phyloP scores from a whole-genome alignment of 2,329 filamentous ascomycete species.

The Neopestalotiopsis rosae region DNA sequence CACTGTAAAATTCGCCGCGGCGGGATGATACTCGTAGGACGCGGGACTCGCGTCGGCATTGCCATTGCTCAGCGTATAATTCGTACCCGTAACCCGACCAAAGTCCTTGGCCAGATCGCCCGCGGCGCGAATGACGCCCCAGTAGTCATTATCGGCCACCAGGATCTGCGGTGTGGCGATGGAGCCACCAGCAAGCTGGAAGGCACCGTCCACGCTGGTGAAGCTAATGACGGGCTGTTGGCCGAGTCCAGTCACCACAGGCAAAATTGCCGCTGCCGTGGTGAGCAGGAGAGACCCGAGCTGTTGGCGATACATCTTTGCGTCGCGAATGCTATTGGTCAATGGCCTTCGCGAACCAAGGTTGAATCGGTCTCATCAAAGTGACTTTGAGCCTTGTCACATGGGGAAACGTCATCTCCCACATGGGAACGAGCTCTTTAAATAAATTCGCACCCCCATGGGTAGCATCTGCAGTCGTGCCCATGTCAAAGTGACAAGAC shows the following conservation, averaged over 20 bases:
- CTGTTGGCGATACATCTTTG: conserved; percentile 4
- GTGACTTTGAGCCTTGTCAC: background rate
- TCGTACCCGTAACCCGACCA: conserved; percentile 71
- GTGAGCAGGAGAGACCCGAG: conserved; percentile 7
- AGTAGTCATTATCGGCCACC: conserved; percentile 65
- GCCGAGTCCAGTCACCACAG: conserved; percentile 29
- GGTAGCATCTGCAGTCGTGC: background rate
- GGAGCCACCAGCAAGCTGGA: conserved; percentile 33
- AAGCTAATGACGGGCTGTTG: conserved; percentile 37
- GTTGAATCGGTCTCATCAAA: background rate
- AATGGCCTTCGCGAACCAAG: background rate
- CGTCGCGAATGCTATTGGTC: conserved; percentile 5
- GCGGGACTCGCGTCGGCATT: conserved; percentile 41
- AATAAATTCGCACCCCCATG: conserved; percentile 1
- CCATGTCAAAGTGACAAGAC: background rate
- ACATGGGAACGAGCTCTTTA: background rate
- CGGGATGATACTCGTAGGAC: conserved; percentile 48
- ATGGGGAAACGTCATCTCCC: background rate
- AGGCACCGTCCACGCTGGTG: conserved; percentile 22
- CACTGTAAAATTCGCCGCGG: conserved; percentile 52
- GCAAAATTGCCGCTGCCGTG: conserved; percentile 18
- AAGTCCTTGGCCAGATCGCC: conserved; percentile 72
- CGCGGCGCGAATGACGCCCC: conserved; percentile 71
- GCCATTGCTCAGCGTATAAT: conserved; percentile 63
- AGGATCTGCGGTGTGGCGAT: conserved; percentile 47